These are phyloP conservation scores for Avena atlantica DNA, from an alignment of 176 grass and related monocot species.

Conservation along the genomic window DNA sequence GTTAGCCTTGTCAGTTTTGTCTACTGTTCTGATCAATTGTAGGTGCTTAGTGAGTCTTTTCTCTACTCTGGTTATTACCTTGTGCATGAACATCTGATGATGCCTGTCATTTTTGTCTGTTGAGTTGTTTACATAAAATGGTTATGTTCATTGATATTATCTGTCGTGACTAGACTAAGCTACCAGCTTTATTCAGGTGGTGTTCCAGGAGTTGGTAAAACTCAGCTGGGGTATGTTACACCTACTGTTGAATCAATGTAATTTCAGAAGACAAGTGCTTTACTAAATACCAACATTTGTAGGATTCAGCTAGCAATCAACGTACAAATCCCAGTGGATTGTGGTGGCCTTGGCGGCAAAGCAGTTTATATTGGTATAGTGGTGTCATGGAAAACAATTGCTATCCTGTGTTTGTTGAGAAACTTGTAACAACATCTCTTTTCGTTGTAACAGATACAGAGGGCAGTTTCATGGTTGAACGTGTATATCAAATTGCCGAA, in stretches of 20 bases:
- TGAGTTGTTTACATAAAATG: background rate
- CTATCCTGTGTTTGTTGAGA: background rate
- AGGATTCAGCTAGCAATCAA: constrained; percentile 97
- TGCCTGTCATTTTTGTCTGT: background rate
- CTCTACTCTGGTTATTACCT: background rate
- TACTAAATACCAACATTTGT: constrained; percentile 45
- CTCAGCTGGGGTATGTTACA: constrained; percentile 84
- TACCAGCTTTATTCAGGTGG: constrained; percentile 72
- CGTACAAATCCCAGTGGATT: constrained; percentile 90
- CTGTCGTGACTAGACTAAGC: constrained; percentile 36
- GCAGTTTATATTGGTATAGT: constrained; percentile 89
- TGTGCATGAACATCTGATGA: constrained; percentile 1
- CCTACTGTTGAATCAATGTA: constrained; percentile 19
- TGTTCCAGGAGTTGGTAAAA: constrained; percentile 96
- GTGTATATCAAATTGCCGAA: constrained; percentile 91
- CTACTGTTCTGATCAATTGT: background rate
- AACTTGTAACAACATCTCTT: constrained; percentile 25
- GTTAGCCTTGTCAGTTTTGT: background rate
- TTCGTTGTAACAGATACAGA: constrained; percentile 74
- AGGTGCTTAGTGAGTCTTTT: background rate
- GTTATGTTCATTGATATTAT: constrained; percentile 24
- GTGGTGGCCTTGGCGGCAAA: constrained; percentile 85
- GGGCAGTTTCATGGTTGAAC: constrained; percentile 97
- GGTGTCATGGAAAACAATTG: constrained; percentile 20
- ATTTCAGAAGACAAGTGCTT: constrained; percentile 2